Evolutionary conservation across 108 stramenopile genomes (phyloP), one percentile per base, ranked within the genome.

Genomic region (Licmophora abbreviata): DNA sequence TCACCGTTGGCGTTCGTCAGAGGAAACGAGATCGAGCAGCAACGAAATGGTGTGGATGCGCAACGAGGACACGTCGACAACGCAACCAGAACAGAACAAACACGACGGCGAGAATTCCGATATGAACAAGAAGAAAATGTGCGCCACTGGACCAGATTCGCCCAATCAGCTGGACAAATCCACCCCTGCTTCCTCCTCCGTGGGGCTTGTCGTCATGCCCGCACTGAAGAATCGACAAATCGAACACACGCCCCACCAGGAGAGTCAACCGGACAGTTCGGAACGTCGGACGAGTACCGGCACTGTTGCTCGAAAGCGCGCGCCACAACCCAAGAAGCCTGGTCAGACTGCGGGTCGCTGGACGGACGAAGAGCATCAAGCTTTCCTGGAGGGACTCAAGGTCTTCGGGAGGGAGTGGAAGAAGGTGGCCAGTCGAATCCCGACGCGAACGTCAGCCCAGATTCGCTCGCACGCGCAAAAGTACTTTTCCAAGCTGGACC

Each of bases 381-480:
- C 66, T 10, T 99, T 99, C 59, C 56, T 98, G 14, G 77, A 82
- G 37, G 95, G 95, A 10, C 76, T 96, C 22, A 51, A 56, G 48
- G 57, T 69, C 11, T 81, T 76, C 66, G 97, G 97, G 11, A 66
- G 83, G 15, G 81, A 90, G 67, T 96, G 95, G 97, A 92, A 88
- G 64, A 78, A 81, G 58, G 90, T 94, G 15, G 76, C 83, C 3
- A 30, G 61, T 20, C 64, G 79, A 26, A 92, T 99, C 48, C 85
- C 93, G 3, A 94, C 95, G 10, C 62, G 96, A 30, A 92, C 92
- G 17, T 91, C 95, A 14, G 82, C 91, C 22, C 98, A 99, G 53
- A 95, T 97, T 44, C 85, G 98, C 5, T 93, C 92, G 29, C 98
- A 99, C 57, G 98, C 98, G 1, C 96, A 97, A 74, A 97, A 97